These are phyloP conservation scores for Inosperma sp. DNA, from an alignment of 768 basidiomycete species.

Conservation along the genomic window DNA sequence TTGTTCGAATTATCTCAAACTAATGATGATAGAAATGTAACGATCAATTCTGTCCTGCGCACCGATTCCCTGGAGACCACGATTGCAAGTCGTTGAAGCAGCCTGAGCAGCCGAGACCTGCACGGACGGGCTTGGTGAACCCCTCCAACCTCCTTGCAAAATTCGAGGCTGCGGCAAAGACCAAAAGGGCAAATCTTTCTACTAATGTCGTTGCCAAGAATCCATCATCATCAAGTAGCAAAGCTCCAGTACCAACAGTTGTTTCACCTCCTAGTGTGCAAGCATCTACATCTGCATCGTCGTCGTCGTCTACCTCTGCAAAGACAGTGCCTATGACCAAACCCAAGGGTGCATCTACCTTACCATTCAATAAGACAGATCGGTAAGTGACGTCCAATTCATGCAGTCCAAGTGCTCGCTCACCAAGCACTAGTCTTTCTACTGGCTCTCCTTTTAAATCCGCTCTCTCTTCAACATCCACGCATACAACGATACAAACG, in stretches of 20 bases:
- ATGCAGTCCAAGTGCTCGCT: slow-evolving; percentile 46
- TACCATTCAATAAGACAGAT: slow-evolving; percentile 49
- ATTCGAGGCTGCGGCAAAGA: slow-evolving; percentile 28
- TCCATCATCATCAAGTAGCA: too few relatives aligned
- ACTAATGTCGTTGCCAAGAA: slow-evolving; percentile 22
- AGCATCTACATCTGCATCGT: slow-evolving; percentile 8
- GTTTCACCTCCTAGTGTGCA: too few relatives aligned
- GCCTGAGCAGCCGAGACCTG: not conserved
- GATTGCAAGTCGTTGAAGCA: slow-evolving; percentile 34
- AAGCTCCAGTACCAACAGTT: too few relatives aligned
- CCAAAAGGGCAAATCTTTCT: slow-evolving; percentile 27
- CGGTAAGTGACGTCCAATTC: slow-evolving; percentile 50
- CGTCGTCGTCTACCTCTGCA: slow-evolving; percentile 19
- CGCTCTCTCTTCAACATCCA: slow-evolving; percentile 13
- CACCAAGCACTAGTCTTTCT: slow-evolving; percentile 55
- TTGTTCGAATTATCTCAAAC: not conserved
- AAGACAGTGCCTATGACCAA: slow-evolving; percentile 7
- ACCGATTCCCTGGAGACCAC: slow-evolving; percentile 77
- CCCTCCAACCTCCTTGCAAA: slow-evolving; percentile 6
- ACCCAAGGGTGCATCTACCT: not conserved
- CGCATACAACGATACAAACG: slow-evolving; percentile 6
- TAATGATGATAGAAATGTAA: slow-evolving; percentile 52
- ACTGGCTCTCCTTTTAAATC: slow-evolving; percentile 17
- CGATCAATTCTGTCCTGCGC: slow-evolving; percentile 68
- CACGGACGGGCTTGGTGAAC: not conserved